Base-by-base conservation (phyloP, 2,329 filamentous ascomycete species). In the Dryadomyces quercivorus region DNA sequence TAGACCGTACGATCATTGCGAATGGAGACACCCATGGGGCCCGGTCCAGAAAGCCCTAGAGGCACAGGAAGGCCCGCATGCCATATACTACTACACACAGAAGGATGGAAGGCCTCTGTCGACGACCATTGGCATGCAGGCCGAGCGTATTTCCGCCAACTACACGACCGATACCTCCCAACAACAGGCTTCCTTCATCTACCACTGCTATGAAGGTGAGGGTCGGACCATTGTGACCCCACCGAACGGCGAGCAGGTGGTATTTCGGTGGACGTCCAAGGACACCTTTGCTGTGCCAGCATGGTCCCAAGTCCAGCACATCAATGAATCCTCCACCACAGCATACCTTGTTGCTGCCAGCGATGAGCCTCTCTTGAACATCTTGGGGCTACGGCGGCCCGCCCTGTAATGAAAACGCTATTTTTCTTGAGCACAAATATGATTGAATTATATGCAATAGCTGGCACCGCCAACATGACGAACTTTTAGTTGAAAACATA, bases 281-380 rank as follows among this genome's bases (percentile, higher is more conserved):
- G 77, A 81, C 60, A 80, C 75, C 0, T 80, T 81, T 56, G 76
- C 73, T 57, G 66, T 81, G 13, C 77, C 77, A 0, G 62, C 75
- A 0, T 80, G 77, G 77, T 63, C 76, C 51, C 61, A 56, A 13
- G 77, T 75, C 56, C 68, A 75, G 60, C 75, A 78, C 59, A 69
- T 70, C 53, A 71, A 75, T 1, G 63, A 54, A 72, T 72, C 0
- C 80, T 80, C 59, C 57, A 80, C 31, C 79, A 77, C 57, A 66
- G 72, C 0, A 78, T 80, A 31, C 8, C 26, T 31, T 31, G 26
- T 31, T 31, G 26, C 26, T 8, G 26, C 26, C 57, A 70, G 78
- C 58, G 77, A 81, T 58, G 74, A 72, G 64, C 76, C 76, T 0
- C 78, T 81, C 75, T 63, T 80, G 2, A 69, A 66, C 12, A 65